These are phyloP conservation scores for Rhizopogon salebrosus DNA, from an alignment of 768 basidiomycete genomes.

Conservation along the genomic window DNA sequence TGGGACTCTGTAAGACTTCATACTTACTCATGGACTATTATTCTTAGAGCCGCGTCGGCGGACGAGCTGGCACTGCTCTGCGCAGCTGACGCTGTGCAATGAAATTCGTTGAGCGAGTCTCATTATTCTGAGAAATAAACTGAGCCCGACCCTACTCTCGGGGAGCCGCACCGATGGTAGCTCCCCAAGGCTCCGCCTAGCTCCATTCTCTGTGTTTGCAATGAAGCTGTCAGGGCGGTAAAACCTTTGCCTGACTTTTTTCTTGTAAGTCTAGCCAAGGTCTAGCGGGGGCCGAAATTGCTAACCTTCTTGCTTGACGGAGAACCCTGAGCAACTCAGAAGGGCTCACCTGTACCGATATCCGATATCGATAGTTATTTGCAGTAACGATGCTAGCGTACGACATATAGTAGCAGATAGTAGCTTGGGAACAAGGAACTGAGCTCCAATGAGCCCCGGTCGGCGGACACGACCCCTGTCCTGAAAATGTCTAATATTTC, in stretches of 20 bases:
- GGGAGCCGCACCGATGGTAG: neutral
- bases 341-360: neutral
- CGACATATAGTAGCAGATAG: neutral
- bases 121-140: neutral
- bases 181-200: neutral
- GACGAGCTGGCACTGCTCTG: neutral
- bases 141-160: neutral
- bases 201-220: neutral
- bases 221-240: neutral
- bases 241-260: neutral
- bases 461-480: neutral
- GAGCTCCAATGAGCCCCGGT: neutral
- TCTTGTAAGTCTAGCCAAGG: neutral
- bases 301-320: too few species aligned
- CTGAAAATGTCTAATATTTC: neutral
- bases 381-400: neutral
- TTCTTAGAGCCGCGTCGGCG: neutral
- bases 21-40: neutral
- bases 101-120: neutral
- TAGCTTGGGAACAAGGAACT: neutral
- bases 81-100: neutral
- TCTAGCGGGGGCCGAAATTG: neutral
- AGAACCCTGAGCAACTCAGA: neutral
- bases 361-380: neutral
- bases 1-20: too few species aligned